Evolutionary conservation across 2,329 filamentous ascomycete species (phyloP), one percentile per base, ranked within the genome.

Genomic region (Cordyceps cicadae): DNA sequence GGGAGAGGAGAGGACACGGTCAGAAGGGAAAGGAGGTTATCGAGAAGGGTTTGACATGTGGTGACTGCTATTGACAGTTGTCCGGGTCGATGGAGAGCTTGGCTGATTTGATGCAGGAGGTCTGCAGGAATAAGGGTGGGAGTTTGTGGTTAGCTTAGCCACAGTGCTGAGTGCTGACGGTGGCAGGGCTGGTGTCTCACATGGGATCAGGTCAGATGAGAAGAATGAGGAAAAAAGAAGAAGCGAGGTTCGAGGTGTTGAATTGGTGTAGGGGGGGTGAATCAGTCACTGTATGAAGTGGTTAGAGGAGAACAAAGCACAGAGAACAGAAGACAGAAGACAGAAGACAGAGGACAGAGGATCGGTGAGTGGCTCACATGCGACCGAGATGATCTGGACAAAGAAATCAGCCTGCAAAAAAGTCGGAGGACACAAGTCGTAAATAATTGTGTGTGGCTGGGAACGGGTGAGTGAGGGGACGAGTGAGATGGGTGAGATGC

Each of bases 161-260:
- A 12, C n/a, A 19, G 34, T 6, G 11, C 8, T 11, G 29, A 50
- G 50, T 41, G 41, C 37, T 46, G 34, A 59, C n/a, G n/a, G 56
- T 43, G 49, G 43, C 45, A 52, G 37, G 39, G 49, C 9, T 21
- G 48, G 48, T 48, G 41, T 60, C 58, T 60, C 58, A 60, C 58
- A 60, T 60, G 58, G 50, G 24, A 46, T 7, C 50, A 15, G 50
- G 48, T n/a, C 41, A 17, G 39, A 19, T 29, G 32, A 11, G 41
- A 7, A 12, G 37, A 12, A 14, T 17, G 45, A 24, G 24, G 4
- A 24, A 24, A 24, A 24, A 24, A 21, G 15, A 41, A 21, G 24
- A 29, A 57, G 54, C 54, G 54, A 57, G 46, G 46, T 50, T 57
- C 32, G 54, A 57, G 54, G 54, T 24, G 43, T 49, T 19, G 45